A percentile compares a stretch with the other conserved stretches of the same genome.
phyloP scores from a whole-genome alignment of 2,329 filamentous ascomycete species.

The Pestalotiopsis sp. region DNA sequence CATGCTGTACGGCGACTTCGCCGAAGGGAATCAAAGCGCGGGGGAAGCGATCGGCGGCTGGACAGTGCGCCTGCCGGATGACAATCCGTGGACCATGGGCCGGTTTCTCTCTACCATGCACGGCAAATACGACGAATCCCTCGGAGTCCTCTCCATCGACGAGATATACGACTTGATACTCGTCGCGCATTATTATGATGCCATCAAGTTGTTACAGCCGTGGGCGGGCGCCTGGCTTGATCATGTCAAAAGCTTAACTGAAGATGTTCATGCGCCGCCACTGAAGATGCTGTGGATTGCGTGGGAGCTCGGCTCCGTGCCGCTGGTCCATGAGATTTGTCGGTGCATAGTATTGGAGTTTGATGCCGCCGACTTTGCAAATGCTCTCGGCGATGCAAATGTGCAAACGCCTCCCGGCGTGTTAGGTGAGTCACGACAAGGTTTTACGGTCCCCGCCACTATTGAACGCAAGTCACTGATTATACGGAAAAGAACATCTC shows the following conservation, averaged over 20 bases:
- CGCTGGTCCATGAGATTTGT: constrained; percentile 23
- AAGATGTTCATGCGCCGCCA: constrained; percentile 12
- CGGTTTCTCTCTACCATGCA: not conserved
- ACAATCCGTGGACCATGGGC: not conserved
- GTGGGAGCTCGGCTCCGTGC: constrained; percentile 32
- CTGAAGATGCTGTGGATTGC: constrained; percentile 32
- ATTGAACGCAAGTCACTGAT: no score
- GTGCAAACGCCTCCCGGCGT: constrained; percentile 23
- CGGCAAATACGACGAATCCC: not conserved
- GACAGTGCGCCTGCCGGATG: not conserved
- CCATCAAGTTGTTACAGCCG: constrained; percentile 4
- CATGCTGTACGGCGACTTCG: not conserved
- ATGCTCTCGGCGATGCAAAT: constrained; percentile 13
- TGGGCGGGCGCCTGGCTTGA: constrained; percentile 11
- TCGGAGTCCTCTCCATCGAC: not conserved
- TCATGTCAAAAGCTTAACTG: not conserved
- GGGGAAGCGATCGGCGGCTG: not conserved
- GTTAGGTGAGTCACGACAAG: constrained; percentile 21
- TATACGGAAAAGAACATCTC: not conserved
- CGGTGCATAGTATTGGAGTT: constrained; percentile 27
- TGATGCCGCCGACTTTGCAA: constrained; percentile 11
- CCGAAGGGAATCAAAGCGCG: not conserved
- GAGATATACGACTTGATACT: constrained; percentile 9
- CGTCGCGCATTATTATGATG: constrained; percentile 13
- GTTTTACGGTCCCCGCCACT: constrained; percentile 9